These are phyloP conservation scores for Pugionium cornutum DNA, from an alignment of 345 rosid species.

Conservation along the genomic window DNA sequence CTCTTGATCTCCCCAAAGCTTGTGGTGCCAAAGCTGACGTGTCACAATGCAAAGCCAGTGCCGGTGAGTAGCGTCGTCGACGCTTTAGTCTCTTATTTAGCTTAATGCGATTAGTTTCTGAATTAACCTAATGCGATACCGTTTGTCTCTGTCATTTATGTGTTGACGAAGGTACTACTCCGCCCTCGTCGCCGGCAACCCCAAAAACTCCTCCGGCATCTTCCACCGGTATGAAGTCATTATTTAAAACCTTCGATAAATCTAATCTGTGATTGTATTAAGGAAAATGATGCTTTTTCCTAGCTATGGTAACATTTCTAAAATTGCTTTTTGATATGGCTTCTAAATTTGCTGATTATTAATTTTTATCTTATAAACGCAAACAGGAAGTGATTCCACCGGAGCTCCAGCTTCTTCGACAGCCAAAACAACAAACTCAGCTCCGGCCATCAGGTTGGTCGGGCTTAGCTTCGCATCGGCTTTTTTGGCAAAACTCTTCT, in stretches of 20 bases:
- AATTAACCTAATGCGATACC: neutral
- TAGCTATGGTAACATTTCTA: too few species aligned
- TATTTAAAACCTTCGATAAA: neutral
- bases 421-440: slow-evolving; percentile 30
- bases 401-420: slow-evolving; percentile 31
- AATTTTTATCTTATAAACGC: neutral
- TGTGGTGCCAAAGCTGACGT: slow-evolving; percentile 54
- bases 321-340: too few species aligned
- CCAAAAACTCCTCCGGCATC: slow-evolving; percentile 37
- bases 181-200: slow-evolving; percentile 33
- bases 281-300: too few species aligned
- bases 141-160: neutral
- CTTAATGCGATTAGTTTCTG: neutral
- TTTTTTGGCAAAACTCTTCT: slow-evolving; percentile 27
- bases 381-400: slow-evolving; percentile 28
- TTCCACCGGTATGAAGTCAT: slow-evolving; percentile 23
- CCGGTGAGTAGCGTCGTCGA: slow-evolving; percentile 24
- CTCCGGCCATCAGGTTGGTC: slow-evolving; percentile 25
- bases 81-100: neutral
- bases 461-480: slow-evolving; percentile 32
- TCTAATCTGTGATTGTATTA: neutral
- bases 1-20: slow-evolving; percentile 50
- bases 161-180: slow-evolving; percentile 27
- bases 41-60: slow-evolving; percentile 45
- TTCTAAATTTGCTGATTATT: neutral